Base-by-base conservation (phyloP, 108 stramenopile species). In the Hondaea fermentalgiana region DNA sequence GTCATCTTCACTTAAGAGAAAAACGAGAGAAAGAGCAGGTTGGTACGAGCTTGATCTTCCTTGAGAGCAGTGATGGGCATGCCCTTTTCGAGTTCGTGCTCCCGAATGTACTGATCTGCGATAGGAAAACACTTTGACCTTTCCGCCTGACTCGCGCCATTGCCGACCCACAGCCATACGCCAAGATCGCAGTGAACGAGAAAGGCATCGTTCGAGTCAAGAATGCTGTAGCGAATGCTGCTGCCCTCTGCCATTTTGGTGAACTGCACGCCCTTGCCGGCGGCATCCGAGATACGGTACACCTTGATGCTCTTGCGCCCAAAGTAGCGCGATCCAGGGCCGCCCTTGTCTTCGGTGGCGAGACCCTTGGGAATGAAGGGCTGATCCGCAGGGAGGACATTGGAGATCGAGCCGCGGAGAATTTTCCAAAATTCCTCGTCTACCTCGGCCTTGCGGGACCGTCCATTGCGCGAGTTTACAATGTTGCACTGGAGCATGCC, bases 351-450 rank as follows among this genome's bases (percentile, higher is more conserved):
- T 23, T 28, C 64, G 14, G 42, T 1, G 8, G 64, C 14, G 44
- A 88, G 93, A 14, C 51, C 51, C 45, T 53, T 23, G n/a, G 76
- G 76, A 35, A 83, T 83, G 76, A 4, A 83, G 1, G 76, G 76
- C 51, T 35, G 6, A 12, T 90, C 94, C 6, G 93, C 92, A 16
- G 59, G 90, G 44, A 87, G 88, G 42, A 69, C 87, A 87, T 92
- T 92, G 44, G 93, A 91, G 45, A 91, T 95, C 44, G 94, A 91
- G 5, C 96, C 96, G 59, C 96, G 95, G n/a, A 98, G 93, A 43
- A 91, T 89, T 3, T 58, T 90, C 97, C 97, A 98, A 88, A 98
- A 98, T 23, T 94, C 96, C 5, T 87, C 91, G 76, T 90, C 91
- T 43, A 91, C 91, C 71, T 91, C 49, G 19, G 90, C 88, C 72